Evolutionary conservation across 805 yeast species (phyloP), one percentile per base, ranked within the genome.

Genomic region (Torulaspora quercuum): DNA sequence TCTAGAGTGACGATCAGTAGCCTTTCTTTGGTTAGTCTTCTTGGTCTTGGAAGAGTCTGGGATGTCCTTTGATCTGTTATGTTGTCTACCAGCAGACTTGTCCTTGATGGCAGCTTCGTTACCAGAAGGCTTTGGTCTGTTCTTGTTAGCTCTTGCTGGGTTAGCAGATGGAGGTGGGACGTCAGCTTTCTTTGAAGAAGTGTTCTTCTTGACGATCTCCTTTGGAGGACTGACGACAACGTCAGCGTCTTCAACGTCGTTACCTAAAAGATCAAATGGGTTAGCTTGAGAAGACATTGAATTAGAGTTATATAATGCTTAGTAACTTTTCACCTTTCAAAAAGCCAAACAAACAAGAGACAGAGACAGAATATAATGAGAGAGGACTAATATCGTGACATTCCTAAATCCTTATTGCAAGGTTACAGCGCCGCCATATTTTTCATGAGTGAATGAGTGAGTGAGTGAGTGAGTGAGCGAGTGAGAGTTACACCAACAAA

Each of bases 141-240:
- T 70, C 67, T 81, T 78, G 68, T 75, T 81, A 52, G 94, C 87
- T 67, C 72, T 80, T 53, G 85, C 68, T 63, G 86, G 80, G 72
- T 80, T 82, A 49, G 92, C 88, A 49, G 81, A 74, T 52, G 89
- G 75, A 58, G 92, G 89, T 44, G 92, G 78, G 45, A 70, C 79
- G 62, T 85, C 95, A 45, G 79, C 65, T 76, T 89, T 89, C 78
- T 83, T 87, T 60, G 92, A 80, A 46, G 95, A 79, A 54, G 90
- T 80, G 68, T 68, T 68, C 72, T 79, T 76, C 78, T 81, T 86
- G 63, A 82, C 92, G 49, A 84, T 64, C 68, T 84, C 94, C 72
- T 69, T 81, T 61, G 85, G 79, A 22, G 67, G 59, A 51, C 74
- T 65, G 39, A 65, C 63, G 47, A 76, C 76, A 38, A 70, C 70